A percentile compares a stretch with the other conserved stretches of the same genome.
Evolutionary conservation across 495 filamentous ascomycete genomes (phyloP).

Genomic region (Trichoderma gamsii): DNA sequence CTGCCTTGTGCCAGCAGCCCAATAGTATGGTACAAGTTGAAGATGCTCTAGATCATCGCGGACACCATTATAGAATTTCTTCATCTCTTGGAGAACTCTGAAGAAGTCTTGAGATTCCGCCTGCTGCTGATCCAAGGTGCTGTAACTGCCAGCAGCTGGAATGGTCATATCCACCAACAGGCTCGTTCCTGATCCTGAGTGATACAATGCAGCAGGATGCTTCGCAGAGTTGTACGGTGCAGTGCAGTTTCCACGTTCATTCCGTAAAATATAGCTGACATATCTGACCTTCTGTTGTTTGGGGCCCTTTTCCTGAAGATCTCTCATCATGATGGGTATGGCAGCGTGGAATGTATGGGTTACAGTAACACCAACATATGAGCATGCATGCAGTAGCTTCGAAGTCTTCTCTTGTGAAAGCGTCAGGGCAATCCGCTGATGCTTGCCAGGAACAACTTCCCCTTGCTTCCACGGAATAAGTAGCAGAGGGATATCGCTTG

Average conservation of each 20-base stretch:
- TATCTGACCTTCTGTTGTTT: slow-evolving; percentile 22
- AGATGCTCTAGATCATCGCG: slow-evolving; percentile 25
- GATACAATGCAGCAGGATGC: slow-evolving; percentile 29
- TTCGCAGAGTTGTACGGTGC: slow-evolving; percentile 24
- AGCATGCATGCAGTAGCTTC: slow-evolving; percentile 22
- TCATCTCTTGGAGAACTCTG: slow-evolving; percentile 20
- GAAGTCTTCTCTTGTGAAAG: slow-evolving; percentile 19
- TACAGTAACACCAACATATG: slow-evolving; percentile 24
- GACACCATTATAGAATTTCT: slow-evolving; percentile 27
- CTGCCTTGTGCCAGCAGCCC: slow-evolving; percentile 22
- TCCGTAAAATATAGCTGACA: slow-evolving; percentile 30
- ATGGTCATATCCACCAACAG: slow-evolving; percentile 22
- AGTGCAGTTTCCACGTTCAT: slow-evolving; percentile 25
- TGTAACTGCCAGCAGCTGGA: neutral
- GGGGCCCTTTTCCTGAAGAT: slow-evolving; percentile 19
- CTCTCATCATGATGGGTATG: slow-evolving; percentile 26
- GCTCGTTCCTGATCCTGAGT: slow-evolving; percentile 25
- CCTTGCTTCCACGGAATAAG: slow-evolving; percentile 7
- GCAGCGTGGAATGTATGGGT: slow-evolving; percentile 33
- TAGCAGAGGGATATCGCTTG: slow-evolving; percentile 18
- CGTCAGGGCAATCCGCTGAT: slow-evolving; percentile 21
- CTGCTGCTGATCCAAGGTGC: neutral
- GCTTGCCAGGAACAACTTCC: slow-evolving; percentile 12
- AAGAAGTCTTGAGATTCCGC: slow-evolving; percentile 18
- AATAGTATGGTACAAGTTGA: slow-evolving; percentile 26